Conservation (phyloP, 1,284 basidiomycete species). For the Wolfiporia cocos region DNA sequence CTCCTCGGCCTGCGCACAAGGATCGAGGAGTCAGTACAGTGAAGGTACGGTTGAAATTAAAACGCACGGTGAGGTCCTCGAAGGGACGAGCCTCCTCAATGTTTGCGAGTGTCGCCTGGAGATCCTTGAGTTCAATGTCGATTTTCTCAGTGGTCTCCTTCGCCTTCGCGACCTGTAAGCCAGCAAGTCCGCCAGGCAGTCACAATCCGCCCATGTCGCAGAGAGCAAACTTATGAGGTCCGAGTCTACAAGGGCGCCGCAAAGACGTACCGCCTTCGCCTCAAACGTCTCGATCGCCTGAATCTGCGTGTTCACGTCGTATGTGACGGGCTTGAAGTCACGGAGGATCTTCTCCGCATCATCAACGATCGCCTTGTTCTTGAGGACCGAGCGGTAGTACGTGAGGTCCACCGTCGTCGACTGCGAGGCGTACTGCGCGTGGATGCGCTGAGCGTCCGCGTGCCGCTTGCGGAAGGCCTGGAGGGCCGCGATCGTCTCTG, state of each 20-base stretch:
- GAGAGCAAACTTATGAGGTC: too few species aligned
- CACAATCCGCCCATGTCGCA: too few species aligned
- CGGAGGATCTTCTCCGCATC: conserved; percentile 89
- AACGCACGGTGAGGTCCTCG: conserved; percentile 87
- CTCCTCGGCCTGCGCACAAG: conserved; percentile 65
- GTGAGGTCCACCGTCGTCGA: conserved; percentile 83
- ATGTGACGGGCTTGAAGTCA: conserved; percentile 94
- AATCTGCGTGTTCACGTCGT: conserved; percentile 88
- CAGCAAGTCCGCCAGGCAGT: too few species aligned
- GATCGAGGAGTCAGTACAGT: neutral
- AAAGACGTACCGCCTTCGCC: conserved; percentile 81
- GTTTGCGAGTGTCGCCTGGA: conserved; percentile 93
- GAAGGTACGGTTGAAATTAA: neutral
- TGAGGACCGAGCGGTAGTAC: conserved; percentile 87
- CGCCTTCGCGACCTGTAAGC: conserved; percentile 77
- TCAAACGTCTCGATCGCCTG: conserved; percentile 98
- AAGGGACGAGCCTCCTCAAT: conserved; percentile 97
- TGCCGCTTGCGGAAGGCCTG: conserved; percentile 97
- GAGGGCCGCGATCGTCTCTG: conserved; percentile 86
- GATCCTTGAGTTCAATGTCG: conserved; percentile 86
- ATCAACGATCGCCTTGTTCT: conserved; percentile 90
- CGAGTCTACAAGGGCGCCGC: too few species aligned
- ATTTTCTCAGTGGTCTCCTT: conserved; percentile 91
- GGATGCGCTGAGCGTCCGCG: conserved; percentile 79
- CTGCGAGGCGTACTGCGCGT: conserved; percentile 65